Conservation (phyloP, 2,329 filamentous ascomycete species). For the Xylaria arbuscula region DNA sequence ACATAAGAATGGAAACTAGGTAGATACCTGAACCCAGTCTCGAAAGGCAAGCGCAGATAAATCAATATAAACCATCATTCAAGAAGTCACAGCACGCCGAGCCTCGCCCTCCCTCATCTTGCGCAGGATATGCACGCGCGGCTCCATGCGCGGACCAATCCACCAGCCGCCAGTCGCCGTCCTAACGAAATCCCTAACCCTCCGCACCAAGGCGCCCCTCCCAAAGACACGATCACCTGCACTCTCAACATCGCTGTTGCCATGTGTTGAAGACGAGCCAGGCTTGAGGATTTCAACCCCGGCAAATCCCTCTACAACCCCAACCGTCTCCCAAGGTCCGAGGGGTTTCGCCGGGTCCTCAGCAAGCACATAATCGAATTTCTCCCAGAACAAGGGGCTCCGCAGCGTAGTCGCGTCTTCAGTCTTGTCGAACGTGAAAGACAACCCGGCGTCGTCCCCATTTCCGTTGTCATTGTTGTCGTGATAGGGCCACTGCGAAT, state of each 20-base stretch:
- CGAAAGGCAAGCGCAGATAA: background rate
- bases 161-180: constrained; percentile 69
- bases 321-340: constrained; percentile 66
- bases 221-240: constrained; percentile 56
- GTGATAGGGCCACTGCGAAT: constrained; percentile 49
- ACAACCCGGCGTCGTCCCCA: constrained; percentile 33
- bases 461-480: background rate
- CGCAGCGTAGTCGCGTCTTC: constrained; percentile 61
- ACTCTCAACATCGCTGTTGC: constrained; percentile 41
- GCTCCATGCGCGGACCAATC: constrained; percentile 71
- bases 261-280: constrained; percentile 43
- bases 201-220: constrained; percentile 55
- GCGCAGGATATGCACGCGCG: constrained; percentile 63
- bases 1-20: background rate
- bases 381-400: constrained; percentile 68
- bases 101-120: constrained; percentile 47
- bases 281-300: constrained; percentile 69
- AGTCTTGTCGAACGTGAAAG: constrained; percentile 69
- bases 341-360: constrained; percentile 62
- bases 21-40: background rate
- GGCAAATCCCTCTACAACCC: constrained; percentile 66
- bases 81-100: constrained; percentile 46
- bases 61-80: constrained; percentile 1
- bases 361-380: constrained; percentile 71
- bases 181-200: constrained; percentile 57